A percentile compares a stretch with the other conserved stretches of the same genome.
Evolutionary conservation across 1,284 basidiomycete species (phyloP).

Genomic region (Trichosporon ovoides): DNA sequence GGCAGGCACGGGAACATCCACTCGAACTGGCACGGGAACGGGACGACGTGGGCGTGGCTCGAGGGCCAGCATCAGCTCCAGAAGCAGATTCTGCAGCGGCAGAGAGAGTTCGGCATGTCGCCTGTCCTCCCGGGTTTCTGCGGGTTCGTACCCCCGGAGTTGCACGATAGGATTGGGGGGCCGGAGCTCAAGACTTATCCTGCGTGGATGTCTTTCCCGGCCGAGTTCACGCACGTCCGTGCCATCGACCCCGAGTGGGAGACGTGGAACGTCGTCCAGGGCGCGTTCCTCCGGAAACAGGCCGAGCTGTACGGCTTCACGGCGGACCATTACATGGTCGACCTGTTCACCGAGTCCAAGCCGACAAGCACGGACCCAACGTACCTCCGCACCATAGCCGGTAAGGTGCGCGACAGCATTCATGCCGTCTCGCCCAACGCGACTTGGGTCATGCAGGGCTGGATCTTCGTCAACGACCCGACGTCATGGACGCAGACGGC

Average conservation of each 20-base stretch:
- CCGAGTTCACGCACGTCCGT: conserved; percentile 44
- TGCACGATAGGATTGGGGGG: conserved; percentile 46
- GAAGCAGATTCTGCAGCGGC: conserved; percentile 49
- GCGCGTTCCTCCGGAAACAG: conserved; percentile 51
- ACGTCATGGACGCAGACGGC: conserved; percentile 50
- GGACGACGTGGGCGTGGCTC: conserved; percentile 49
- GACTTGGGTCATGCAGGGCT: conserved; percentile 53
- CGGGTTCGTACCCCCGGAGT: conserved; percentile 50
- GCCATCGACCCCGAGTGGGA: conserved; percentile 52
- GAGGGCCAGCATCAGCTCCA: conserved; percentile 49
- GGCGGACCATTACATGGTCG: conserved; percentile 52
- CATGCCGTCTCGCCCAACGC: conserved; percentile 50
- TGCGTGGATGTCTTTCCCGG: conserved; percentile 10
- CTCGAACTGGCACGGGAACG: conserved; percentile 49
- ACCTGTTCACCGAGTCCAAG: conserved; percentile 53
- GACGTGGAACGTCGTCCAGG: conserved; percentile 49
- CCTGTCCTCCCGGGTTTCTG: conserved; percentile 52
- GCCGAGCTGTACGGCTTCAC: conserved; percentile 47
- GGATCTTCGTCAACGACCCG: conserved; percentile 44
- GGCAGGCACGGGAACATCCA: conserved; percentile 53
- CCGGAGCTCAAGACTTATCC: conserved; percentile 42
- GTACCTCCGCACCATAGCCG: conserved; percentile 48
- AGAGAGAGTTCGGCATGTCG: conserved; percentile 53
- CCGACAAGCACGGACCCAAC: conserved; percentile 46
- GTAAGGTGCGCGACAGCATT: conserved; percentile 47